Evolutionary conservation across 148 eudicot genomes (phyloP), one percentile per base, ranked within the genome.

Genomic region (Diospyros lotus): DNA sequence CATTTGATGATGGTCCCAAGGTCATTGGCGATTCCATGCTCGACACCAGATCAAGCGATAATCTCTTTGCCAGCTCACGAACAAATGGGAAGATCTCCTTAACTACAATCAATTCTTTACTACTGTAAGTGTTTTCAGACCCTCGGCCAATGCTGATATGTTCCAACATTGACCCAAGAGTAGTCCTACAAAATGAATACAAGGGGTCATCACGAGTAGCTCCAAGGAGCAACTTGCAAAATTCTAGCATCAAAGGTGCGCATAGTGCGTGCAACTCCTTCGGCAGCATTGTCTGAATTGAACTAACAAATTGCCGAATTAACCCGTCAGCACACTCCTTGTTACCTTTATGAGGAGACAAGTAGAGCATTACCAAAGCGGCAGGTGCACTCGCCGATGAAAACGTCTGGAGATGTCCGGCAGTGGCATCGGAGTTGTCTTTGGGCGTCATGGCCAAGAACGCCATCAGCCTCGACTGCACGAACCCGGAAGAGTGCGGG

Each of bases 321-420:
- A 87, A 84, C 1, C 79, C 88, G 50, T 83, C 86, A 2, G 87
- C 98, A 18, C 81, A 80, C 0, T 78, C 80, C 72, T 68, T 75
- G 38, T 84, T 79, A 46, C 45, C 61, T 51, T 56, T 78, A 3
- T 72, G 64, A 0, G 86, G 55, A 0, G 97, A 90, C 84, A 84
- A 71, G 61, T 89, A 90, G 5, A 92, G 83, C 87, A 89, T 86
- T 1, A 87, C 89, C 63, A 94, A 71, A 13, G 88, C 90, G 14
- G 78, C 78, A 0, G 92, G 87, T 0, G 90, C 96, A 58, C 72
- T 56, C 0, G 88, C 84, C 1, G 87, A 85, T 51, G 76, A 46
- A 61, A 94, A 92, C 54, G 90, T 80, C 82, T 80, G 82, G 63
- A 87, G 38, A 76, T 86, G 79, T 0, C 72, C 74, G 1, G 71